Evolutionary conservation across 257 asterid genomes (phyloP), one percentile per base, ranked within the genome.

Genomic region (Sherardia arvensis): DNA sequence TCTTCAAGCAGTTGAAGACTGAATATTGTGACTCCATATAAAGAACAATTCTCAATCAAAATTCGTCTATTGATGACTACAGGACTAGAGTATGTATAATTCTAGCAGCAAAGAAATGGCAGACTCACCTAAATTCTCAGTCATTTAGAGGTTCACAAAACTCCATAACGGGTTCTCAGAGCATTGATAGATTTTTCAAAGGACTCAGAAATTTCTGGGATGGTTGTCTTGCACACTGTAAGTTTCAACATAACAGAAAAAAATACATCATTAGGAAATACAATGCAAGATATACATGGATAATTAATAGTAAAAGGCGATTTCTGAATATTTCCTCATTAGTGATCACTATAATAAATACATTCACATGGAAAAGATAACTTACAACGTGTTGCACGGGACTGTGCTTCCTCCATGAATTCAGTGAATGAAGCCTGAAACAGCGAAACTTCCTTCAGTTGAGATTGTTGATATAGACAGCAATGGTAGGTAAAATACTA

Each of bases 351-450:
- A 12, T 25, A 26, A 49, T 3, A 10, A 23, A 54, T 7, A 9
- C 25, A 43, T 0, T 48, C 14, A 69, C n/a, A n/a, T n/a, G 34
- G 25, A 64, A 61, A 56, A 32, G 28, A 11, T 61, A 77, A 77
- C 96, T 83, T 81, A 90, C 97, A 22, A 25, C 94, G 90, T 78
- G 95, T 74, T 67, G 94, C 80, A 72, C 77, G 65, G 58, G 88
- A 75, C 76, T 89, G 95, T 61, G 78, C 83, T 78, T 85, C 96
- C 64, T 76, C 76, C 53, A 82, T 74, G 76, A 87, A 87, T 67
- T 83, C 86, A 51, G 78, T 77, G 78, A 82, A 85, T 68, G 95
- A 85, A 63, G 83, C 94, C 99, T 92, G 88, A n/a, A 11, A 38
- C 47, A 10, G 40, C 9, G 40, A 33, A 33, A 33, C 7, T 9